phyloP scores from a whole-genome alignment of 2,329 filamentous ascomycete species.

The Elsinoe fawcettii region DNA sequence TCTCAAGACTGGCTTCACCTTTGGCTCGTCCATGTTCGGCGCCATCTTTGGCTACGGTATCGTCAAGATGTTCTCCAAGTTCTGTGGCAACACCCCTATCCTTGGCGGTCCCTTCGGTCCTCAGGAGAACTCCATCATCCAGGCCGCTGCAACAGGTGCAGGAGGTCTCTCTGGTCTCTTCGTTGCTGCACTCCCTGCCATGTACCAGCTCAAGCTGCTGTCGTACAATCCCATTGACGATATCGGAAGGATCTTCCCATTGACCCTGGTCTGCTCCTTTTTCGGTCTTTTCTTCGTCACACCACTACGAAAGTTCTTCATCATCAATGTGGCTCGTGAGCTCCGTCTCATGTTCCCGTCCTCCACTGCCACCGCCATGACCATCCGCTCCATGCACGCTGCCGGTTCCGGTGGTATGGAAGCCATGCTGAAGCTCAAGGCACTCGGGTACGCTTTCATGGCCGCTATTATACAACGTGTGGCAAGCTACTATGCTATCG shows the following conservation, averaged over 20 bases:
- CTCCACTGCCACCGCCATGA: conserved; percentile 53
- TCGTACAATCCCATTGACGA: conserved; percentile 46
- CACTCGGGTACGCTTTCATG: conserved; percentile 45
- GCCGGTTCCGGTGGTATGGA: conserved; percentile 45
- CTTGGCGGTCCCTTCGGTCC: conserved; percentile 51
- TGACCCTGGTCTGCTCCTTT: conserved; percentile 55
- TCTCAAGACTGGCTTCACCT: conserved; percentile 38
- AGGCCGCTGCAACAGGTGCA: conserved; percentile 52
- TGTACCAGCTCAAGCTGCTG: conserved; percentile 50
- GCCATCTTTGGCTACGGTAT: conserved; percentile 55
- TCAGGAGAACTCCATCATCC: conserved; percentile 56
- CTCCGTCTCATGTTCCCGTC: conserved; percentile 54
- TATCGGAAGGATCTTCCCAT: conserved; percentile 51
- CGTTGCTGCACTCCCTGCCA: conserved; percentile 52
- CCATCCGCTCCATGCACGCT: conserved; percentile 56
- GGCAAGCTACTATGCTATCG: conserved; percentile 51
- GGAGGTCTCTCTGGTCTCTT: conserved; percentile 53
- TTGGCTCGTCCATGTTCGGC: conserved; percentile 31
- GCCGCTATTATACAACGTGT: conserved; percentile 47
- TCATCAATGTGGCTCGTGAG: conserved; percentile 57
- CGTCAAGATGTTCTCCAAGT: conserved; percentile 46
- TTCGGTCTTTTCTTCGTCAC: conserved; percentile 59
- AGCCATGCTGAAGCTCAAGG: conserved; percentile 51
- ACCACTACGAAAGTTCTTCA: conserved; percentile 57
- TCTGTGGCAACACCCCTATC: conserved; percentile 41